Conservation (phyloP, 208 protist species). For the Porcisia deanei region DNA sequence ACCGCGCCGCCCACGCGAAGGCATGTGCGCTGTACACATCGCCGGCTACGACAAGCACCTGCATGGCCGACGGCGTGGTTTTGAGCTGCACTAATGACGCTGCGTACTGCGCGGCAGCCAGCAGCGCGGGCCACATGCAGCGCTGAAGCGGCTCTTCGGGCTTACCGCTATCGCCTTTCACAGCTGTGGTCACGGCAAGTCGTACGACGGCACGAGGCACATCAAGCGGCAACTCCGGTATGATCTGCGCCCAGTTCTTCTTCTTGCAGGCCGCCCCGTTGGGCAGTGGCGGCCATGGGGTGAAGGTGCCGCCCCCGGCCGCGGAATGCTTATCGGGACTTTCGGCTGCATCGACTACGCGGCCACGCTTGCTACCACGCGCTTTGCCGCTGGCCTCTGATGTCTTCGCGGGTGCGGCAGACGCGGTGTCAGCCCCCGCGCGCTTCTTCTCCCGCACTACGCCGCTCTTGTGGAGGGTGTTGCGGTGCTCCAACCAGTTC, state of each 20-base stretch:
- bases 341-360: background rate
- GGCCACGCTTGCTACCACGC: background rate
- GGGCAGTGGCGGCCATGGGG: slow-evolving; percentile 53
- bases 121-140: slow-evolving; percentile 59
- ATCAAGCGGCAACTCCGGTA: slow-evolving; percentile 35
- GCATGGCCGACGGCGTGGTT: slow-evolving; percentile 11
- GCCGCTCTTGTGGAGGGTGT: slow-evolving; percentile 68
- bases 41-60: slow-evolving; percentile 64
- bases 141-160: background rate
- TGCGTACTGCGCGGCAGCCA: slow-evolving; percentile 60
- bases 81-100: slow-evolving; percentile 19
- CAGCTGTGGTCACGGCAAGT: slow-evolving; percentile 11
- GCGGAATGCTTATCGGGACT: background rate
- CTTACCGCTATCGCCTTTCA: background rate
- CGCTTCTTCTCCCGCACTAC: slow-evolving; percentile 59
- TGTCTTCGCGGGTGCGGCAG: background rate
- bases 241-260: slow-evolving; percentile 25
- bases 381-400: background rate
- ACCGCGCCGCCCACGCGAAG: slow-evolving; percentile 79
- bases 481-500: slow-evolving; percentile 78
- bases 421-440: background rate
- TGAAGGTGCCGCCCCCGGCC: background rate
- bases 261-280: slow-evolving; percentile 14
- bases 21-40: slow-evolving; percentile 63
- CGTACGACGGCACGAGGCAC: slow-evolving; percentile 48